phyloP scores from a whole-genome alignment of 179 eudicot species.

The Drosera spatulata region DNA sequence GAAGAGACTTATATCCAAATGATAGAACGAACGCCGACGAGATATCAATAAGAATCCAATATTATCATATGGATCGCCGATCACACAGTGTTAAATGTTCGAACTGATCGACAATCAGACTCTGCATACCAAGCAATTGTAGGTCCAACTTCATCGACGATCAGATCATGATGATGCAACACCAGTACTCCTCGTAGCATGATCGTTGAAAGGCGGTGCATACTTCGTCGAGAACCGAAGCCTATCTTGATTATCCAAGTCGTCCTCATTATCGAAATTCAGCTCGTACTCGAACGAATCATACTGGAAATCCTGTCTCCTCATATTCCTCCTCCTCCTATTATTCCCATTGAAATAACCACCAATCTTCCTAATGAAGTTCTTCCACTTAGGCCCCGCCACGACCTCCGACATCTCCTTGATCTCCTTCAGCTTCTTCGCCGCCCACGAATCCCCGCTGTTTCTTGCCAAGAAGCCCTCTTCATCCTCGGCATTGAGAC shows the following conservation, averaged over 20 bases:
- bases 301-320: constrained; percentile 25
- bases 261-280: constrained; percentile 47
- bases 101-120: no score
- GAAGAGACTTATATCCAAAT: no score
- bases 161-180: no score
- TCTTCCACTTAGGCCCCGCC: constrained; percentile 91
- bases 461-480: no score
- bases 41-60: no score
- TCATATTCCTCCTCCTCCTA: constrained; percentile 4
- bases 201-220: constrained; percentile 13
- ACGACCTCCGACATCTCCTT: constrained; percentile 50
- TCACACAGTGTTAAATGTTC: no score
- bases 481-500: no score
- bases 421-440: constrained; percentile 18
- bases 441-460: constrained; percentile 25
- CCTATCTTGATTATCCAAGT: constrained; percentile 19
- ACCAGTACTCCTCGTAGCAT: no score
- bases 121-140: no score
- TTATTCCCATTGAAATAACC: constrained; percentile 25
- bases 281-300: constrained; percentile 55
- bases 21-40: no score
- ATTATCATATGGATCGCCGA: no score
- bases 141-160: no score
- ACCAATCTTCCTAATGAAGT: constrained; percentile 40
- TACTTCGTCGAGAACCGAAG: constrained; percentile 27